phyloP scores from a whole-genome alignment of 306 rosid species.

The Hylodesmum podocarpum region DNA sequence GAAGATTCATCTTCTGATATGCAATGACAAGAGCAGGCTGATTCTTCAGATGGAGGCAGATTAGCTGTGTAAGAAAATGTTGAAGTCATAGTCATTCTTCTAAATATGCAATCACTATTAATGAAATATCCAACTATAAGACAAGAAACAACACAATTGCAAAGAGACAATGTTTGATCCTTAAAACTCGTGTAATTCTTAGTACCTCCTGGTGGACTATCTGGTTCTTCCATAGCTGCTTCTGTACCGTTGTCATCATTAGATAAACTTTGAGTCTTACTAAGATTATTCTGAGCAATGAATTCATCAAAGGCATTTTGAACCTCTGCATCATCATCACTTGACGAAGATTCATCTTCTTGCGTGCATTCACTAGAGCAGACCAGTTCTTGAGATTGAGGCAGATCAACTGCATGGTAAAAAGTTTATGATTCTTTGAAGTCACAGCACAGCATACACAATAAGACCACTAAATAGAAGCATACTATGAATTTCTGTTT shows the following conservation, averaged over 20 bases:
- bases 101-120: conserved; percentile 12
- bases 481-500: neutral
- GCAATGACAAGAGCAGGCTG: conserved; percentile 30
- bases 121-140: neutral
- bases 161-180: neutral
- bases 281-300: conserved; percentile 44
- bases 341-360: conserved; percentile 43
- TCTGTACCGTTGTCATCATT: conserved; percentile 30
- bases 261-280: conserved; percentile 29
- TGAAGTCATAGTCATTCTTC: conserved; percentile 10
- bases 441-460: neutral
- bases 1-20: conserved; percentile 40
- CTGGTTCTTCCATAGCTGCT: conserved; percentile 34
- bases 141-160: neutral
- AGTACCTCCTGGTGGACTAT: conserved; percentile 44
- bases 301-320: conserved; percentile 38
- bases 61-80: conserved; percentile 24
- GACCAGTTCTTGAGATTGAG: conserved; percentile 28
- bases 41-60: conserved; percentile 31
- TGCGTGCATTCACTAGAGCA: conserved; percentile 26
- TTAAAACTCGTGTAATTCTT: conserved; percentile 23
- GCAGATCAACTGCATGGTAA: conserved; percentile 37
- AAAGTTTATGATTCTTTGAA: neutral
- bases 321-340: conserved; percentile 43
- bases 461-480: conserved; percentile 6